Evolutionary conservation across 495 filamentous ascomycete genomes (phyloP), one percentile per base, ranked within the genome.

Genomic region (Gamarada debralockiae): DNA sequence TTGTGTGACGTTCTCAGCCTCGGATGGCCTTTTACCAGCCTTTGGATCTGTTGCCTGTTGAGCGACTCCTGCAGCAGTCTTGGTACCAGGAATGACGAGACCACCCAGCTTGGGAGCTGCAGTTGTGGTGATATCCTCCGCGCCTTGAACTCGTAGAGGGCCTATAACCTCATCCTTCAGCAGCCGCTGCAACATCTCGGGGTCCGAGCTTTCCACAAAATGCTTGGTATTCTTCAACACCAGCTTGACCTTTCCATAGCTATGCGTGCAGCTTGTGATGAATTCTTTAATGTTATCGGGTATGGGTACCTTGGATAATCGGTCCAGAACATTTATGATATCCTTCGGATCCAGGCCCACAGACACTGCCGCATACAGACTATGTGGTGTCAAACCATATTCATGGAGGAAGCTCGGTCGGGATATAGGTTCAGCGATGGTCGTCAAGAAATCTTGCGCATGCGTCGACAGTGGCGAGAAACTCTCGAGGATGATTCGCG

Each of bases 211-310:
- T 70, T 99, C 93, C 54, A 97, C 82, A 64, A 87, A 97, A 67
- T 93, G 96, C 51, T 84, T 84, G 57, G 92, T 97, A 62, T 96
- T 84, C 66, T 96, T 95, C 52, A 97, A 70, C 20, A 97, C 93
- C 33, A 97, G 79, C 70, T 96, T 93, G 33, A 96, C 90, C 67
- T 97, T 97, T 34, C 93, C 93, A 66, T 92, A 97, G 20, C 87
- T 91, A 51, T 86, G 83, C 6, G 92, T 96, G 61, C 87, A 90
- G 34, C 84, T 81, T 53, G 82, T 74, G 60, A 99, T 93, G 64
- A 90, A 96, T 13, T 75, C 70, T 50, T 79, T 79, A 43, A 97
- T 89, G n/a, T 80, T 76, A 1, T 85, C 77, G 0, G 92, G 90
- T 7, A 97, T 71, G 5, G 85, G 78, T 0, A 86, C 92, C 70